Percentiles rank a stretch among this genome's conserved stretches.
Evolutionary conservation across 805 yeast species (phyloP).

Genomic region (Yamadazyma nakazawae): DNA sequence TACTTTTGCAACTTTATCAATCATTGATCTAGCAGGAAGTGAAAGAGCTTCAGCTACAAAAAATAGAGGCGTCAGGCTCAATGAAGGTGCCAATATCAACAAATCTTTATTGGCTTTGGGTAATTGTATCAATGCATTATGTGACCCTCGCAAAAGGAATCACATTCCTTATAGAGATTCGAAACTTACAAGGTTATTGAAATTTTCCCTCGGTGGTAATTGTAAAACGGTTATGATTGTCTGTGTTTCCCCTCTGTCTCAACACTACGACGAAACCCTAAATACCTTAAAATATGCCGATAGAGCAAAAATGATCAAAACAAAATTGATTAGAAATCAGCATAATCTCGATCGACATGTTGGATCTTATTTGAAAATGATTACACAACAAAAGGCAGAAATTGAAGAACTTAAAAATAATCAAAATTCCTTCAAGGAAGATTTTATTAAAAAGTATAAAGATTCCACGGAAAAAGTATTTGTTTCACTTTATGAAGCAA

Average conservation of each 20-base stretch:
- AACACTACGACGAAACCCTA: slow-evolving; percentile 88
- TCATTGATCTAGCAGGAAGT: slow-evolving; percentile 92
- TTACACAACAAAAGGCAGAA: slow-evolving; percentile 73
- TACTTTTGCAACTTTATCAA: slow-evolving; percentile 74
- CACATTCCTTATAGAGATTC: slow-evolving; percentile 93
- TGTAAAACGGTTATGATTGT: slow-evolving; percentile 96
- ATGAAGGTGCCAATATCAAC: slow-evolving; percentile 93
- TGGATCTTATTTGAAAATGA: slow-evolving; percentile 79
- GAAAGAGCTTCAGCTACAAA: slow-evolving; percentile 90
- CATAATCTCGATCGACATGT: slow-evolving; percentile 79
- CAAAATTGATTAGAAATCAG: slow-evolving; percentile 70
- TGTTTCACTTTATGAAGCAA: slow-evolving; percentile 37
- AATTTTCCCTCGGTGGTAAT: slow-evolving; percentile 89
- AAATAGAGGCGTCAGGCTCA: slow-evolving; percentile 75
- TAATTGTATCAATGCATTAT: slow-evolving; percentile 88
- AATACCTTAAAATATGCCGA: slow-evolving; percentile 90
- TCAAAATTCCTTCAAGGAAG: slow-evolving; percentile 43
- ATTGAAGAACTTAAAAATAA: slow-evolving; percentile 64
- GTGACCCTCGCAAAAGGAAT: slow-evolving; percentile 61
- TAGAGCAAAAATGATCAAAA: slow-evolving; percentile 86
- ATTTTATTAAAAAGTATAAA: slow-evolving; percentile 32
- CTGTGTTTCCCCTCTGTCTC: slow-evolving; percentile 82
- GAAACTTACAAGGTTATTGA: slow-evolving; percentile 79
- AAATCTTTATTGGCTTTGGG: slow-evolving; percentile 85
- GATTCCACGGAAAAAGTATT: slow-evolving; percentile 37